Percentiles rank a stretch among this genome's conserved stretches.
These are phyloP conservation scores for Hibiscus trionum DNA, from an alignment of 345 rosid genomes.

Conservation along the genomic window DNA sequence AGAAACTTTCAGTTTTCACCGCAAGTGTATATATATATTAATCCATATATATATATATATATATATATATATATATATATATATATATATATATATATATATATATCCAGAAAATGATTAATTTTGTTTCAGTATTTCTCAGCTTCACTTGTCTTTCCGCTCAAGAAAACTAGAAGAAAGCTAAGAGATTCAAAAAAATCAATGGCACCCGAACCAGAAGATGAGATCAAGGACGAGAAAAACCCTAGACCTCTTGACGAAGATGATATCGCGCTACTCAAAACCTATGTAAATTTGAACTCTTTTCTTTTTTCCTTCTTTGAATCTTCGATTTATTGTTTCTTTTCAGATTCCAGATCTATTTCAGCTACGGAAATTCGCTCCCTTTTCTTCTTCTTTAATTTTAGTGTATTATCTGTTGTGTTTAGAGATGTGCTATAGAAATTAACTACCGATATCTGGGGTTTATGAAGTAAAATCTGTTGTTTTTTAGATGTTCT, in stretches of 20 bases:
- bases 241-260: constrained; percentile 67
- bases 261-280: constrained; percentile 68
- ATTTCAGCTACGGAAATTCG: background rate
- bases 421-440: too few species aligned
- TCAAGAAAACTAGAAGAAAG: too few species aligned
- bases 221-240: constrained; percentile 63
- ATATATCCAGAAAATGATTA: too few species aligned
- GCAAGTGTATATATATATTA: too few species aligned
- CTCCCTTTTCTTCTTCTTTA: background rate
- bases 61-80: too few species aligned
- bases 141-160: too few species aligned
- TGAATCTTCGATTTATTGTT: background rate
- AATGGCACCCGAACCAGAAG: constrained; percentile 37
- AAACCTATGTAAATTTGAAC: constrained; percentile 43
- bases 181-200: background rate
- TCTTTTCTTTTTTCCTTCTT: background rate
- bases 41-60: too few species aligned
- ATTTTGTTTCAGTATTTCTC: background rate
- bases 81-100: too few species aligned
- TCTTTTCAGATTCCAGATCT: background rate
- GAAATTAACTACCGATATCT: background rate
- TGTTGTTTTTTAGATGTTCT: too few species aligned
- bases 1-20: too few species aligned
- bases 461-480: background rate
- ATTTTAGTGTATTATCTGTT: background rate